phyloP scores from a whole-genome alignment of 768 basidiomycete species.

The Filobasidium floriforme region DNA sequence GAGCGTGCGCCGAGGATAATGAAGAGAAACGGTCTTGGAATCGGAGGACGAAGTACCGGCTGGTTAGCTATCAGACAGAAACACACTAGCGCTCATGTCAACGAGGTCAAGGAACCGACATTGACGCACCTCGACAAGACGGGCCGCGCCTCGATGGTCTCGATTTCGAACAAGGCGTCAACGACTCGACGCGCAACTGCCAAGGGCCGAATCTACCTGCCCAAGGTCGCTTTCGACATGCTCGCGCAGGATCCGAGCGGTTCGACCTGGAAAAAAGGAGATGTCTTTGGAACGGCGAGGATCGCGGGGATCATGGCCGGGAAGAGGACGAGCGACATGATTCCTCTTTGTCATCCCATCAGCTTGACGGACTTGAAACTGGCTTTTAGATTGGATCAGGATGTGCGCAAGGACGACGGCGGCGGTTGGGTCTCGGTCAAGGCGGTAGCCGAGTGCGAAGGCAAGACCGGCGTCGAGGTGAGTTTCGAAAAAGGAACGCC shows the following conservation, averaged over 20 bases:
- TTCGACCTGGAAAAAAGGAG: slow-evolving; percentile 35
- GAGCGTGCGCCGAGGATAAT: too few species aligned
- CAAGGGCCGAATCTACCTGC: slow-evolving; percentile 63
- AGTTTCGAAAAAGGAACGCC: background rate
- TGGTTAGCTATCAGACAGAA: background rate
- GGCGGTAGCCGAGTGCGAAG: slow-evolving; percentile 66
- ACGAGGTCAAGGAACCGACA: background rate
- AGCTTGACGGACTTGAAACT: slow-evolving; percentile 63
- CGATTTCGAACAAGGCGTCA: slow-evolving; percentile 58
- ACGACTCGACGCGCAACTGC: slow-evolving; percentile 69
- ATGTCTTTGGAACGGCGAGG: slow-evolving; percentile 50
- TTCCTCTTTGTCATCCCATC: slow-evolving; percentile 84
- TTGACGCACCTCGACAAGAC: slow-evolving; percentile 66
- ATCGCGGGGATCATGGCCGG: slow-evolving; percentile 80
- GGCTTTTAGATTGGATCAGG: slow-evolving; percentile 45
- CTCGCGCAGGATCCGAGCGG: slow-evolving; percentile 50
- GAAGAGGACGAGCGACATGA: slow-evolving; percentile 73
- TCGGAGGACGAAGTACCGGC: too few species aligned
- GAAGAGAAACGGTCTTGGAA: too few species aligned
- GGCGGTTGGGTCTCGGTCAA: slow-evolving; percentile 56
- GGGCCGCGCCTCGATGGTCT: slow-evolving; percentile 76
- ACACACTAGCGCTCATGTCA: background rate
- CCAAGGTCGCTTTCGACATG: slow-evolving; percentile 59
- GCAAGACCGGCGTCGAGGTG: slow-evolving; percentile 66
- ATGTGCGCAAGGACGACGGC: slow-evolving; percentile 24